phyloP scores from a whole-genome alignment of 345 rosid genomes.

The Brassica rapa region DNA sequence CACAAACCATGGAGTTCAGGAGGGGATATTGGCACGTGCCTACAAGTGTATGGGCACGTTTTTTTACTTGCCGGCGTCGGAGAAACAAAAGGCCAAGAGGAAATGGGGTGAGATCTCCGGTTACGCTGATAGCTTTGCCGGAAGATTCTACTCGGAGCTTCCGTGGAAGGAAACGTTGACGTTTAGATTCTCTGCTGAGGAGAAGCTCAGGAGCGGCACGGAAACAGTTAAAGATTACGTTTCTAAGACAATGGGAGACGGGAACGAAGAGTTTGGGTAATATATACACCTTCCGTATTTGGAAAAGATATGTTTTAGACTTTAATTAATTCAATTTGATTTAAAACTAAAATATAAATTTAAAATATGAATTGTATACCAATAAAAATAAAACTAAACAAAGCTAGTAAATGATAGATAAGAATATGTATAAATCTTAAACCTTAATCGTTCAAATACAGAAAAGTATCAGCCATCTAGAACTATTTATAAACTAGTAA shows the following conservation, averaged over 20 bases:
- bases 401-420: too few species aligned
- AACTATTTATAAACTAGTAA: not conserved
- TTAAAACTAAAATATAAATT: too few species aligned
- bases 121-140: slow-evolving; percentile 3
- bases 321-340: too few species aligned
- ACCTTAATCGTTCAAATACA: too few species aligned
- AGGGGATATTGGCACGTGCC: not conserved
- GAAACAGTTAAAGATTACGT: slow-evolving; percentile 2
- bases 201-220: not conserved
- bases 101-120: slow-evolving; percentile 2
- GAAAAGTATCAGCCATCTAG: not conserved
- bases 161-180: slow-evolving; percentile 10
- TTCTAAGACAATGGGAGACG: slow-evolving; percentile 5
- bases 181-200: not conserved
- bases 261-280: slow-evolving; percentile 5
- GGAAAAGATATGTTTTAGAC: too few species aligned
- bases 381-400: too few species aligned
- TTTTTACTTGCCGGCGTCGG: not conserved
- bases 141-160: slow-evolving; percentile 2
- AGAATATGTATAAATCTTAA: too few species aligned
- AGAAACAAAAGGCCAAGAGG: slow-evolving; percentile 9
- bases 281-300: not conserved
- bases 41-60: not conserved
- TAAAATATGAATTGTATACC: too few species aligned
- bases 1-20: slow-evolving; percentile 3